These are phyloP conservation scores for Bruguiera gymnorhiza DNA, from an alignment of 345 rosid species.

Conservation along the genomic window DNA sequence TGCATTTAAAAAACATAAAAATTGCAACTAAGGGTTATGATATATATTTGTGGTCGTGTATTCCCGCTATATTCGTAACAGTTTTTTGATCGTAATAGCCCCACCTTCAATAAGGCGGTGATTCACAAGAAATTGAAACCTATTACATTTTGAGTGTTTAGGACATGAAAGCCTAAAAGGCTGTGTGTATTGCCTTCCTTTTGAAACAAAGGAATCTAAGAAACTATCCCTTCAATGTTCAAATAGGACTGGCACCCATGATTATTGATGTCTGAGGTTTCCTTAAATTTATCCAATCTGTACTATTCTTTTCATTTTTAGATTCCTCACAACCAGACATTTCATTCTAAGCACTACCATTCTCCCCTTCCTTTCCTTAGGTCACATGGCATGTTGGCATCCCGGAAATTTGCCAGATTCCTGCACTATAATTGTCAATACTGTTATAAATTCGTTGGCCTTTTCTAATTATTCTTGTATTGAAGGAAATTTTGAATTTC, in stretches of 20 bases:
- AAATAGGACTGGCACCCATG: neutral
- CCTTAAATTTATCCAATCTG: slow-evolving; percentile 8
- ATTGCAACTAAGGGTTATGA: no score
- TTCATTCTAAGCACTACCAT: neutral
- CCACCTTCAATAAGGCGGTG: no score
- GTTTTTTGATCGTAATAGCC: no score
- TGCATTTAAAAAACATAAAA: no score
- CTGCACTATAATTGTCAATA: no score
- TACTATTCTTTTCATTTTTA: neutral
- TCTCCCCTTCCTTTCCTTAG: neutral
- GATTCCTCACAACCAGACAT: slow-evolving; percentile 10
- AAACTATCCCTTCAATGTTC: neutral
- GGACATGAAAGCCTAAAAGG: slow-evolving; percentile 9
- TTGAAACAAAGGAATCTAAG: slow-evolving; percentile 7
- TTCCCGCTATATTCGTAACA: no score
- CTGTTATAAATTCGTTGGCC: no score
- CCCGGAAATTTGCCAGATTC: no score
- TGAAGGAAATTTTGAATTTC: no score
- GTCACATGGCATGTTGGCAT: neutral
- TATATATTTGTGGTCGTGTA: no score
- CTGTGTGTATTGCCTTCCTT: slow-evolving; percentile 1
- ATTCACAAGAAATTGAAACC: neutral
- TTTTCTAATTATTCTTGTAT: no score
- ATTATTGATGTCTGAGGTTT: neutral
- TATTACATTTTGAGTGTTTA: neutral